Evolutionary conservation across 1,284 basidiomycete genomes (phyloP).

Genomic region (Tylopilus sp.): DNA sequence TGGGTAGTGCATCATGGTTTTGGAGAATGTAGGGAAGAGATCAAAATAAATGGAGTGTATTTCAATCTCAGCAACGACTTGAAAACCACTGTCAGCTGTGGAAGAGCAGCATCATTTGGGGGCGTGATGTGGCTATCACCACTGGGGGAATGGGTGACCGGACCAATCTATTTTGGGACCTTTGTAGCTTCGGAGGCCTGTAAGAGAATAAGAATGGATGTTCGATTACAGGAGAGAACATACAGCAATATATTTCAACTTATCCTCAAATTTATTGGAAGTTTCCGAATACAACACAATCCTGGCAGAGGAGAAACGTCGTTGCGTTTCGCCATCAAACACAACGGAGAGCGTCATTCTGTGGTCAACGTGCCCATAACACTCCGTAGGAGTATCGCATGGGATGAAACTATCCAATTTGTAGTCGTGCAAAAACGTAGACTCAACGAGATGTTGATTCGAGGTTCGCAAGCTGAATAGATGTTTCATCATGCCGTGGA

Average conservation of each 20-base stretch:
- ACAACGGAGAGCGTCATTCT: neutral
- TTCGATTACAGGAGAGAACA: neutral
- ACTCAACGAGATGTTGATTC: neutral
- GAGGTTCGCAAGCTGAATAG: too few species aligned
- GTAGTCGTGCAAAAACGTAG: neutral
- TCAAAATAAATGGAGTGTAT: neutral
- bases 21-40: neutral
- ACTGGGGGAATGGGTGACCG: neutral
- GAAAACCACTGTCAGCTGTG: neutral
- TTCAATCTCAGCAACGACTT: neutral
- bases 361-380: neutral
- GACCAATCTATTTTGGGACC: too few species aligned
- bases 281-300: neutral
- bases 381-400: neutral
- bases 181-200: too few species aligned
- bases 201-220: neutral
- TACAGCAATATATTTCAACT: neutral
- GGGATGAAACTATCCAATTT: neutral
- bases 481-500: too few species aligned
- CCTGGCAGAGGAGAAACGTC: constrained; percentile 5
- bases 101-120: neutral
- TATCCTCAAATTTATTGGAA: too few species aligned
- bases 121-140: neutral
- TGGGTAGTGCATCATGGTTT: neutral
- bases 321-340: constrained; percentile 4